Base-by-base conservation (phyloP, 352 stramenopile species). In the Phytophthora nicotianae region DNA sequence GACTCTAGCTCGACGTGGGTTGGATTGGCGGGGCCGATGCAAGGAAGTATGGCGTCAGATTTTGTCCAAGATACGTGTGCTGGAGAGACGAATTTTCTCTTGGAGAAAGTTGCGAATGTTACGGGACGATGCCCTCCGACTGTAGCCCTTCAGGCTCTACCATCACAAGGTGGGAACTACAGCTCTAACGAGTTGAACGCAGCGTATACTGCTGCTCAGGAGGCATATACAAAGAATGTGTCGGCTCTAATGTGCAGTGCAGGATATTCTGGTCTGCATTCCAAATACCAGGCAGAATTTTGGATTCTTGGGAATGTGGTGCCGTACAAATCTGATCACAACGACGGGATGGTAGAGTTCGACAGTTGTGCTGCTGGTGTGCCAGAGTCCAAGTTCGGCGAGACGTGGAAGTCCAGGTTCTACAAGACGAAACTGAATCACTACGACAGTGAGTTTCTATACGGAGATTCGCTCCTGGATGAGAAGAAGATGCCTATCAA, bases 341-440 rank as follows among this genome's bases (percentile, higher is more conserved):
- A 75, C 40, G 67, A 72, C 14, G 67, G 67, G 11, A 68, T 75
- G 41, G 62, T 88, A n/a, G 75, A 83, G 43, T 83, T 68, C 41
- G 50, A 72, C 5, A 85, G 75, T 53, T 88, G 78, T 47, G 38
- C 50, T 5, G 72, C 27, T 8, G 75, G 65, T 0, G 58, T 83
- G 2, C 21, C 65, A 0, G 40, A 42, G 2, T 59, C 55, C 11
- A 71, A 71, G n/a, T 85, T 81, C 35, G 47, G 62, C 37, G 60
- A 68, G 24, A 60, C 35, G 10, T 88, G 79, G 64, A 46, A 23
- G 1, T 71, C 53, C 10, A 48, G 17, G 5, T 80, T 82, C 61
- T 89, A 89, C 53, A 50, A 73, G 51, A 77, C 74, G 7, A 72
- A 72, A 45, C 41, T 87, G n/a, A 89, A 87, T 51, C 77, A 89